Evolutionary conservation across 2,329 filamentous ascomycete species (phyloP).

Genomic region (Cladophialophora yegresii): DNA sequence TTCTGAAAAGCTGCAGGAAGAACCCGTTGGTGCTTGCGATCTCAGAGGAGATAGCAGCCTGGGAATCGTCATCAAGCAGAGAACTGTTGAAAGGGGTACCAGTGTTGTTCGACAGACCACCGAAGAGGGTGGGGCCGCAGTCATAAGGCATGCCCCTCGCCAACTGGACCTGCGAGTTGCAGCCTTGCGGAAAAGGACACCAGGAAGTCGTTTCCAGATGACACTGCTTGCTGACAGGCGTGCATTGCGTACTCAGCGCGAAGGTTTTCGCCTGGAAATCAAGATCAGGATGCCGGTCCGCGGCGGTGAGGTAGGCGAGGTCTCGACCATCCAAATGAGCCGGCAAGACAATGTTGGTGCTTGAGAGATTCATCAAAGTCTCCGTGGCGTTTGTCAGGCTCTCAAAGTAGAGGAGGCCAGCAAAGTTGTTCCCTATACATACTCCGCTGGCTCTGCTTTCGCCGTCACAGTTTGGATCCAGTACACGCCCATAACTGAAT

Average conservation of each 20-base stretch:
- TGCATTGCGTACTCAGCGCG: background rate
- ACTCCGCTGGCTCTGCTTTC: background rate
- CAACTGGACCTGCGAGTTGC: background rate
- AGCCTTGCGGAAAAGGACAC: background rate
- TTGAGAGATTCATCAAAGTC: slow-evolving; percentile 3
- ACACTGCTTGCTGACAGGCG: background rate
- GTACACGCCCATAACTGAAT: background rate
- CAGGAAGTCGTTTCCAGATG: background rate
- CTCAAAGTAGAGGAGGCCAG: background rate
- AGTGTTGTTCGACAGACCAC: background rate
- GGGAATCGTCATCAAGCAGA: background rate
- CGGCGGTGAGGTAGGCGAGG: background rate
- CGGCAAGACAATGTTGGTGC: background rate
- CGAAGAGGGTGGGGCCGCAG: background rate
- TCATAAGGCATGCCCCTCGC: background rate
- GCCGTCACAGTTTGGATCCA: background rate
- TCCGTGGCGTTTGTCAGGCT: background rate
- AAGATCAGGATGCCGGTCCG: background rate
- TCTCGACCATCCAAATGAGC: background rate
- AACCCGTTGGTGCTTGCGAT: background rate
- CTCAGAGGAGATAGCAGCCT: background rate
- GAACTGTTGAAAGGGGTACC: background rate
- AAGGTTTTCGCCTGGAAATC: slow-evolving; percentile 1
- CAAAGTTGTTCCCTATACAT: slow-evolving; percentile 2
- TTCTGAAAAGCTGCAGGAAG: background rate